Base-by-base conservation (phyloP, 2,329 filamentous ascomycete species). In the Verticillium longisporum region DNA sequence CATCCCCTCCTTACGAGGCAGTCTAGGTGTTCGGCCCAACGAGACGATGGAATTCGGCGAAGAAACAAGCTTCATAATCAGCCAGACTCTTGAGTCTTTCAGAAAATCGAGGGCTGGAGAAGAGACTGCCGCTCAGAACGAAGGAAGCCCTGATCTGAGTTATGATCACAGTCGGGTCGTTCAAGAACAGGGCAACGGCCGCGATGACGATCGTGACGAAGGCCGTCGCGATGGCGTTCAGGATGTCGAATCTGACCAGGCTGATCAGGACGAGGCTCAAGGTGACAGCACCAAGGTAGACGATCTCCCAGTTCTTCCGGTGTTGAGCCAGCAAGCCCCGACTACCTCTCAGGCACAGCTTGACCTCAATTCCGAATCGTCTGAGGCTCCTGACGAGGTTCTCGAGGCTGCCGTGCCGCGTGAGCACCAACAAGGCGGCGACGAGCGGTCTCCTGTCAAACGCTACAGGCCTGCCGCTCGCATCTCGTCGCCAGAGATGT, bases 31-130 rank as follows among this genome's bases (percentile, higher is more conserved):
- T n/a, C 70, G 73, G 31, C 69, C 71, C 3, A 71, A 72, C 2
- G 66, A 69, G 1, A 69, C 75, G 3, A 73, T 77, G 9, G 80
- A 83, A 34, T 75, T 84, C 64, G 84, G 83, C 4, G 82, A 86
- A 18, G 79, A 80, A 36, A 85, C 83, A 0, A 84, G 78, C 60
- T 69, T 80, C 50, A 84, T 86, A 56, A 83, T 86, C 60, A 84
- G 81, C 66, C 78, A 78, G 38, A 82, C 82, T 0, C 69, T 86
- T 7, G 80, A 83, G 64, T 79, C 79, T 3, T 66, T 85, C 38
- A 75, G 82, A 45, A 77, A 71, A 41, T 59, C 57, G 14, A 32
- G 41, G n/a, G 41, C 41, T 4, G 41, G 41, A 2, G 41, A 50
- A 26, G 9, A n/a, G 21, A 50, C 41, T 10, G n/a, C 4, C 7